These are phyloP conservation scores for Drosera spatulata DNA, from an alignment of 179 eudicot genomes.

Conservation along the genomic window DNA sequence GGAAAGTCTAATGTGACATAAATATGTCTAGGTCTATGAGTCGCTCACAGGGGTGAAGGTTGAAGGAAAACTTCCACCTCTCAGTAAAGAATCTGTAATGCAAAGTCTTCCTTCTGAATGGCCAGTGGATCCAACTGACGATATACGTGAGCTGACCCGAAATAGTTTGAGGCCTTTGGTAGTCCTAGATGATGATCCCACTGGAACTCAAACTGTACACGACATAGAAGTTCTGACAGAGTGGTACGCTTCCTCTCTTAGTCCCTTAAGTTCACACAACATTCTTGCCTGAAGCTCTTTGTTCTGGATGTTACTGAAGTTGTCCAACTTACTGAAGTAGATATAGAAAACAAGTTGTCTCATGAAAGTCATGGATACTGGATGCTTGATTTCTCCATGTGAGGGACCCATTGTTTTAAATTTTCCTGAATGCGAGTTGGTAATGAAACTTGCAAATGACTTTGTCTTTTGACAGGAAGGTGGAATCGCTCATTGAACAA, in stretches of 20 bases:
- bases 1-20: not conserved
- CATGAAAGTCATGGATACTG: no score
- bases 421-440: no score
- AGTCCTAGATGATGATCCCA: constrained; percentile 99
- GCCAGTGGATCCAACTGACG: constrained; percentile 64
- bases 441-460: not conserved
- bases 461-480: constrained; percentile 40
- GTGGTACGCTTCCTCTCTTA: constrained; percentile 40
- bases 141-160: constrained; percentile 44
- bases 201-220: constrained; percentile 99
- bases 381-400: no score
- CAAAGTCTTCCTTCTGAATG: constrained; percentile 82
- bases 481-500: constrained; percentile 64
- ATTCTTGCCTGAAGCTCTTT: no score
- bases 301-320: no score
- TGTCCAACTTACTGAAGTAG: no score
- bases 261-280: no score
- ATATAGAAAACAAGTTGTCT: no score
- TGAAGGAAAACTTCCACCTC: constrained; percentile 69
- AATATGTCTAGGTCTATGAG: constrained; percentile 67
- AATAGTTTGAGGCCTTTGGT: constrained; percentile 62
- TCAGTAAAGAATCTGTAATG: constrained; percentile 48
- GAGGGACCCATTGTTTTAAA: no score
- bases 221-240: constrained; percentile 90
- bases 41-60: constrained; percentile 86